phyloP scores from a whole-genome alignment of 495 filamentous ascomycete genomes.

The Poronia punctata region DNA sequence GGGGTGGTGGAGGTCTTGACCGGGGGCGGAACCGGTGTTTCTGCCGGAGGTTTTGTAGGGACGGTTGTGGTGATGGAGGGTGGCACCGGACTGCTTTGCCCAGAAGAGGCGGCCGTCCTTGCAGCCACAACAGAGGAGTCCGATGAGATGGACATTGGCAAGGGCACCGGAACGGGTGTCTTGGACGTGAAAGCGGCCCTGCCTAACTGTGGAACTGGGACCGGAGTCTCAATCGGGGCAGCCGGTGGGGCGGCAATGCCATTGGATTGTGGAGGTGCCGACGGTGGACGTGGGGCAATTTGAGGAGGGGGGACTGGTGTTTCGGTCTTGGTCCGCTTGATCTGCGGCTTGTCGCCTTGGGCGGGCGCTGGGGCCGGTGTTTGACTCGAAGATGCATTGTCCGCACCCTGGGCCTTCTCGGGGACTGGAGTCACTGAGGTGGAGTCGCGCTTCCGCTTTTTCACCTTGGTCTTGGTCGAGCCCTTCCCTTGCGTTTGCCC shows the following conservation, averaged over 20 bases:
- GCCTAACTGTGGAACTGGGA: constrained; percentile 43
- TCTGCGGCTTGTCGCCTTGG: constrained; percentile 25
- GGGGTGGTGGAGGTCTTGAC: constrained; percentile 47
- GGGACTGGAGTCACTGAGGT: constrained; percentile 33
- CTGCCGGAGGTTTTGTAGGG: constrained; percentile 23
- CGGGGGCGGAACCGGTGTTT: constrained; percentile 21
- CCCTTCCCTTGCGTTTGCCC: constrained; percentile 11
- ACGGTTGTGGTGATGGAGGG: constrained; percentile 19
- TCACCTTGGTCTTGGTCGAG: constrained; percentile 27
- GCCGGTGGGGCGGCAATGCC: background rate
- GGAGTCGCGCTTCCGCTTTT: constrained; percentile 50
- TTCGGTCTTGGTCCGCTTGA: constrained; percentile 54
- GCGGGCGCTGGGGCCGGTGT: constrained; percentile 16
- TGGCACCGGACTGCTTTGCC: constrained; percentile 18
- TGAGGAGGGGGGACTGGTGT: constrained; percentile 44
- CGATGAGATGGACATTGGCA: constrained; percentile 17
- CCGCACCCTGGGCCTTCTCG: constrained; percentile 32
- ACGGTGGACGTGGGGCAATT: constrained; percentile 24
- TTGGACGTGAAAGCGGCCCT: constrained; percentile 39
- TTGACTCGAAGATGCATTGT: constrained; percentile 19
- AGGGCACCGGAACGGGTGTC: constrained; percentile 36
- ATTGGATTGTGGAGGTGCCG: constrained; percentile 19
- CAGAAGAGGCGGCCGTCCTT: constrained; percentile 22
- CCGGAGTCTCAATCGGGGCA: constrained; percentile 43
- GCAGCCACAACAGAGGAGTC: constrained; percentile 22